phyloP scores from a whole-genome alignment of 345 rosid genomes.

The Linum lewisii region DNA sequence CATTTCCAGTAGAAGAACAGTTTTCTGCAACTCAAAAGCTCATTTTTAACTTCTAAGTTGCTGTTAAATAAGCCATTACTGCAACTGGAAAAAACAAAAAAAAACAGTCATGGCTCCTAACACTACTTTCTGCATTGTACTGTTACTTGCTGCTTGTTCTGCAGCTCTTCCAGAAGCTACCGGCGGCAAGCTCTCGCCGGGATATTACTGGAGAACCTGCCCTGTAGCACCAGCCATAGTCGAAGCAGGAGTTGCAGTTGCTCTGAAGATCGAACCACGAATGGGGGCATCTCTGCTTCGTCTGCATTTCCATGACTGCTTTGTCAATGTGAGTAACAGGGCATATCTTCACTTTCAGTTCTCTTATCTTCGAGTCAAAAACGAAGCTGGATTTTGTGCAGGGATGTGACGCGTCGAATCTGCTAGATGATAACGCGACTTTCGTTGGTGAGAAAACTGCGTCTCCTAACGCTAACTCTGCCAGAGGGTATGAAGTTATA shows the following conservation, averaged over 20 bases:
- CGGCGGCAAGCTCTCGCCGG: slow-evolving; percentile 17
- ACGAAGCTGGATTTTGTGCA: not conserved
- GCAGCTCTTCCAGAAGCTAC: slow-evolving; percentile 10
- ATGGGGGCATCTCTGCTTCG: slow-evolving; percentile 35
- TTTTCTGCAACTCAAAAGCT: not conserved
- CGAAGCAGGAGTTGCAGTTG: slow-evolving; percentile 14
- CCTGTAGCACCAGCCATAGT: slow-evolving; percentile 24
- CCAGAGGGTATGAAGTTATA: not conserved
- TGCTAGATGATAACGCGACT: not conserved
- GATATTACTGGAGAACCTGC: slow-evolving; percentile 22
- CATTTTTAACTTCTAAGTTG: not conserved
- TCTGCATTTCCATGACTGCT: slow-evolving; percentile 41
- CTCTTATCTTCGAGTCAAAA: not conserved
- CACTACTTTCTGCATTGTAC: not conserved
- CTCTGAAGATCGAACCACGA: slow-evolving; percentile 20
- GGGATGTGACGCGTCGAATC: slow-evolving; percentile 2
- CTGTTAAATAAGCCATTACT: not conserved
- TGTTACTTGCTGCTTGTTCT: not conserved
- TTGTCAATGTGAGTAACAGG: slow-evolving; percentile 28
- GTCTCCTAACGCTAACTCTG: not conserved
- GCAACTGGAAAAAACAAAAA: not conserved
- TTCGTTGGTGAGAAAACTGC: not conserved
- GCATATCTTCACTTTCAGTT: not conserved
- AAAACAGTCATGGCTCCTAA: not conserved
- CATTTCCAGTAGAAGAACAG: not conserved